Conservation (phyloP, 371 early-diverging fungal genomes). For the Apophysomyces ossiformis region DNA sequence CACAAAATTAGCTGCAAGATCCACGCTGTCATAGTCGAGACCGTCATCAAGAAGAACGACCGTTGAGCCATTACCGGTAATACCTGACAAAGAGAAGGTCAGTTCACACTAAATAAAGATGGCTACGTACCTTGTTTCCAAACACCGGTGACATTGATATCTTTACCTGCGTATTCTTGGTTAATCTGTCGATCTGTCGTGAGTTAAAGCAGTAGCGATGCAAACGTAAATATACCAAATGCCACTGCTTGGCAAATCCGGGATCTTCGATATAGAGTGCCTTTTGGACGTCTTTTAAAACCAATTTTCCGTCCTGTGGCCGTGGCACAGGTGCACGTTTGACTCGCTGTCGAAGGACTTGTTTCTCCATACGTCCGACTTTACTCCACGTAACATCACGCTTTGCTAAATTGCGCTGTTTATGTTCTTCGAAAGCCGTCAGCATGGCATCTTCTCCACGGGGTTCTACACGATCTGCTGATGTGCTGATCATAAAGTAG, state of each 20-base stretch:
- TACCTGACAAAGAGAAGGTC: conserved; percentile 43
- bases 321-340: conserved; percentile 26
- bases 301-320: conserved; percentile 15
- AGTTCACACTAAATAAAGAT: not conserved
- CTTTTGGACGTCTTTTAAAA: conserved; percentile 26
- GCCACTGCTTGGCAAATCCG: conserved; percentile 80
- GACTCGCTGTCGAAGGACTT: conserved; percentile 20
- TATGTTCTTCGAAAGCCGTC: conserved; percentile 22
- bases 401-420: conserved; percentile 8
- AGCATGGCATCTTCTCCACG: conserved; percentile 21
- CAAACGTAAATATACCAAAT: conserved; percentile 60
- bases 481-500: conserved; percentile 60
- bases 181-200: conserved; percentile 64
- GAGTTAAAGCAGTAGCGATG: conserved; percentile 1
- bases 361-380: conserved; percentile 30
- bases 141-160: conserved; percentile 92
- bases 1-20: conserved; percentile 90
- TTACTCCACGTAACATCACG: conserved; percentile 14
- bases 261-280: conserved; percentile 68
- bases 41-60: conserved; percentile 97
- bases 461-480: conserved; percentile 25
- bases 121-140: conserved; percentile 78
- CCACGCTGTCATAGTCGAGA: conserved; percentile 82
- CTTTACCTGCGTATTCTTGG: conserved; percentile 66
- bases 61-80: conserved; percentile 85